Base-by-base conservation (phyloP, 768 basidiomycete genomes). In the Mycena vulgaris region DNA sequence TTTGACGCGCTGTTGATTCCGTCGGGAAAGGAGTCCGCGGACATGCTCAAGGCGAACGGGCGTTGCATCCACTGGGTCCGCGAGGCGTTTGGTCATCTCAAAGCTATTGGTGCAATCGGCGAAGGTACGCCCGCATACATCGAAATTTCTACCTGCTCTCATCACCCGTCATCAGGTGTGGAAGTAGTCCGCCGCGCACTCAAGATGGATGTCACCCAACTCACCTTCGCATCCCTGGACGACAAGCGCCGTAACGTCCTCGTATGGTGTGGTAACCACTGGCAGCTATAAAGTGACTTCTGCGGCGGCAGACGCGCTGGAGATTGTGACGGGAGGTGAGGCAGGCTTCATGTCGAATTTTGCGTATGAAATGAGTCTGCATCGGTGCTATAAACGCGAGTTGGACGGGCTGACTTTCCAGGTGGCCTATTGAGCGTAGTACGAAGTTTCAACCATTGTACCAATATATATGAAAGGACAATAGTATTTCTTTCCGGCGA, bases 1-100 rank as follows among this genome's bases (percentile, higher is more conserved):
- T 97, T 94, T 75, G 96, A 97, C 77, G 93, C 94, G 0, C 70
- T 96, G 70, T 86, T 93, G 74, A 89, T 97, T 74, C 90, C 94
- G 14, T 91, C 92, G 23, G 95, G 95, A 2, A 81, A 82, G 11
- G 82, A 84, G 37, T 90, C 91, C 76, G 86, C 83, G n/a, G 86
- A 89, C 76, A 76, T 84, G 33, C 84, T 95, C 77, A 82, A 42
- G 7, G 42, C 42, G 21, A 45, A 45, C 13, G 42, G 42, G 42
- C 42, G 42, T 21, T 5, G 6, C 42, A 21, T 45, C 21, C 42
- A 45, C 42, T 45, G 42, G 42, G 13, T 45, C n/a, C 7, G 7
- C 3, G 42, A 45, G n/a, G 42, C 42, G 42, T 45, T 45, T n/a
- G 42, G 42, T 7, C 42, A 45, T n/a, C 13, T 5, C 13, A 45